phyloP scores from a whole-genome alignment of 768 basidiomycete species.

The Termitomyces titanicus region DNA sequence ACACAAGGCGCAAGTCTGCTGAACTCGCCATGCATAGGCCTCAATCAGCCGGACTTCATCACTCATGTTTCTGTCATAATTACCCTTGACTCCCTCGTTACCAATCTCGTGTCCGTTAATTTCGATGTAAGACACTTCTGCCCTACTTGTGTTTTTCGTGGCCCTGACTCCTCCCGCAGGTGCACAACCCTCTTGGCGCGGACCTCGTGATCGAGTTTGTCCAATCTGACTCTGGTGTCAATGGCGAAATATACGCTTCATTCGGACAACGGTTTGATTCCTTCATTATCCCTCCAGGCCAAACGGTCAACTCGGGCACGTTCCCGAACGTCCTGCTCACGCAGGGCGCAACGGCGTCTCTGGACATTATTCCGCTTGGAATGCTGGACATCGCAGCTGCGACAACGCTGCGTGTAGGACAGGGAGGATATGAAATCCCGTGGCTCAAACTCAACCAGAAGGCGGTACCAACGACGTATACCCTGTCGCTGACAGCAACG shows the following conservation, averaged over 20 bases:
- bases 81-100: slow-evolving; percentile 42
- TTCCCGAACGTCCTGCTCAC: slow-evolving; percentile 56
- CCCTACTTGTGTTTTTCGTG: background rate
- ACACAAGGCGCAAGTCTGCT: background rate
- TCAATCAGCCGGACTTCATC: slow-evolving; percentile 55
- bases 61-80: slow-evolving; percentile 54
- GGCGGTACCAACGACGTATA: slow-evolving; percentile 49
- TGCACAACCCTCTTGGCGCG: slow-evolving; percentile 55
- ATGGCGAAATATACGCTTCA: slow-evolving; percentile 52
- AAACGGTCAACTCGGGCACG: slow-evolving; percentile 58
- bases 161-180: slow-evolving; percentile 19
- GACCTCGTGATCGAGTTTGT: slow-evolving; percentile 55
- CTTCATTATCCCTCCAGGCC: slow-evolving; percentile 54
- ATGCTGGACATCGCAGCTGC: slow-evolving; percentile 51
- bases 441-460: slow-evolving; percentile 60
- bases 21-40: slow-evolving; percentile 24
- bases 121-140: slow-evolving; percentile 45
- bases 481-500: slow-evolving; percentile 21
- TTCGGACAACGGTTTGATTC: slow-evolving; percentile 52
- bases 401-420: slow-evolving; percentile 43
- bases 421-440: slow-evolving; percentile 58
- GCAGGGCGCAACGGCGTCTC: slow-evolving; percentile 52
- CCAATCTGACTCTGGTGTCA: slow-evolving; percentile 50
- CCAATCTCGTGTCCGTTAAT: slow-evolving; percentile 49
- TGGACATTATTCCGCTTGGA: slow-evolving; percentile 53